Evolutionary conservation across 2,329 filamentous ascomycete species (phyloP).

Genomic region (Nakataea oryzae): DNA sequence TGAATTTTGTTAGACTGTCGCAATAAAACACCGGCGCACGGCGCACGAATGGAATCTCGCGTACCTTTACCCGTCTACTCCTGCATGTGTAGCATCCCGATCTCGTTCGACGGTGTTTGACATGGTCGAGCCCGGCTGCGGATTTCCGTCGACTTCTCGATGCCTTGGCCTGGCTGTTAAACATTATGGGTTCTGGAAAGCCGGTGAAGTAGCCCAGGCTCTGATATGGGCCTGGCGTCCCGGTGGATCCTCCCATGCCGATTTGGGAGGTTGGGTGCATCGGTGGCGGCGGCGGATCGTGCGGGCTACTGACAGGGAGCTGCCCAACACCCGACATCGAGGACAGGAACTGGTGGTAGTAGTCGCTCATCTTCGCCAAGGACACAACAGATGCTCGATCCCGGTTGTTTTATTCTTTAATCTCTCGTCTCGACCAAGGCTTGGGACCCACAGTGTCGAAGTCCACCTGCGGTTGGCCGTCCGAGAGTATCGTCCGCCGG

Average conservation of each 20-base stretch:
- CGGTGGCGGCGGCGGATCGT: conserved; percentile 23
- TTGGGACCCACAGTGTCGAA: too few species aligned
- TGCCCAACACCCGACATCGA: conserved; percentile 35
- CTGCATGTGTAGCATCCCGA: conserved; percentile 93
- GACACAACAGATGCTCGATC: not conserved
- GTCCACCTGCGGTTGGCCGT: too few species aligned
- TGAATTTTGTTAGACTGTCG: not conserved
- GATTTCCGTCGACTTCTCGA: conserved; percentile 42
- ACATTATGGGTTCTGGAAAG: conserved; percentile 37
- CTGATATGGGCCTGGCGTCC: conserved; percentile 31
- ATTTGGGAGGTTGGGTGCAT: conserved; percentile 21
- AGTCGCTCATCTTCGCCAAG: conserved; percentile 36
- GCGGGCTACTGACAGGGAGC: conserved; percentile 6
- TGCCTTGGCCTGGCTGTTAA: conserved; percentile 31
- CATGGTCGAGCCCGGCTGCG: conserved; percentile 49
- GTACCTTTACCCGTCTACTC: conserved; percentile 72
- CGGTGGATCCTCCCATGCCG: conserved; percentile 19
- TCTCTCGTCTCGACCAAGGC: not conserved
- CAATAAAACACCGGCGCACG: not conserved
- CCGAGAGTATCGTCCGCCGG: not conserved
- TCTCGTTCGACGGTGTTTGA: conserved; percentile 87
- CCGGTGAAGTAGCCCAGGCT: conserved; percentile 38
- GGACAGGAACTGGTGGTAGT: conserved; percentile 44
- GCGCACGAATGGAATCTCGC: not conserved
- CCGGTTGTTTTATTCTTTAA: not conserved